Base-by-base conservation (phyloP, 805 yeast genomes). In the Pichia occidentalis region DNA sequence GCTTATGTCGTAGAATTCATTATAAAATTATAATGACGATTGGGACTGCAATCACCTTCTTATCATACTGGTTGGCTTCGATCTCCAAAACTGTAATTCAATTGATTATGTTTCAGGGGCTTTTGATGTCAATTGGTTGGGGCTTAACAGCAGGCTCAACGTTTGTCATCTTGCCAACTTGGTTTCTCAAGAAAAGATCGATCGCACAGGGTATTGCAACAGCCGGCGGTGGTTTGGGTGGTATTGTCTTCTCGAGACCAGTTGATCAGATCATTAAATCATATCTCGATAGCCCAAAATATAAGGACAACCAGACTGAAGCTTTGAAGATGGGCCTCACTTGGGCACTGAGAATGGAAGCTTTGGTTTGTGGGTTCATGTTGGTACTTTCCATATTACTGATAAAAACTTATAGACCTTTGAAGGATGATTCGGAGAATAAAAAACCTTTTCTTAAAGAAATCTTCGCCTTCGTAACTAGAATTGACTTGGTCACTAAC, bases 191-290 rank as follows among this genome's bases (percentile, higher is more conserved):
- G 21, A 56, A 52, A 24, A 58, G 67, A 34, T 65, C 72, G 1
- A 54, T 70, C 10, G 74, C 77, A 2, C 61, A 67, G 50, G 78
- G 79, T 4, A 52, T 71, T 19, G 64, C 71, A 2, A 59, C 69
- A 19, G 49, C 67, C 17, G 80, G 80, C 8, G 64, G 75, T 4
- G 80, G 79, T 27, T 47, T 71, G 1, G 75, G 78, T 23, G 80
- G 78, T 42, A 63, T 71, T 7, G 42, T 69, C 19, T 70, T 67
- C 50, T 58, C 73, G 5, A 49, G 71, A 34, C 58, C 71, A 0
- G 57, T 61, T 9, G 63, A 69, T 37, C 62, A 63, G 12, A 53
- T 73, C 41, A 65, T 73, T 12, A 49, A 57, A 5, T 57, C 52
- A 12, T 58, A 65, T 7, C 12, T 30, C 5, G 24, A 38, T n/a